Conservation (phyloP, 495 filamentous ascomycete species). For the Podospora comata region DNA sequence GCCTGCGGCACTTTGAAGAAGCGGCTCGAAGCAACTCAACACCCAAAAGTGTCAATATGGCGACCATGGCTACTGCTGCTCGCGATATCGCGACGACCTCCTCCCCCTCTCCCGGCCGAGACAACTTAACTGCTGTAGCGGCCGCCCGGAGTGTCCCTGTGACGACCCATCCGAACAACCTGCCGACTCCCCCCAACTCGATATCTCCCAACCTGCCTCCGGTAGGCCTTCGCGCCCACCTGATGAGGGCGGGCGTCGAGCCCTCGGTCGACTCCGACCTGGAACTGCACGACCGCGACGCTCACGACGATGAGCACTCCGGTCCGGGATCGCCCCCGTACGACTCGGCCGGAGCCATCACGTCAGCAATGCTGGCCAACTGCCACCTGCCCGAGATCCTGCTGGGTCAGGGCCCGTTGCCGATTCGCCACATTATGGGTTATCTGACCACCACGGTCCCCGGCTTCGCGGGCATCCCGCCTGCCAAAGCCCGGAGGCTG, state of each 20-base stretch:
- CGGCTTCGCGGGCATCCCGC: conserved; percentile 86
- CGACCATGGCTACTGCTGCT: conserved; percentile 57
- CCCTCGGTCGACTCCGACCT: conserved; percentile 78
- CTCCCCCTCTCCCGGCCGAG: conserved; percentile 50
- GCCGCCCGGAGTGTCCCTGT: conserved; percentile 57
- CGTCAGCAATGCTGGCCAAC: conserved; percentile 79
- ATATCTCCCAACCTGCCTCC: conserved; percentile 87
- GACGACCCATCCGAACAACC: conserved; percentile 60
- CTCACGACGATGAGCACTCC: conserved; percentile 53
- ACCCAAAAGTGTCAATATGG: conserved; percentile 50
- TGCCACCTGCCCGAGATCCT: conserved; percentile 90
- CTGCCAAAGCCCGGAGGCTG: conserved; percentile 84
- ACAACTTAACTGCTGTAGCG: conserved; percentile 61
- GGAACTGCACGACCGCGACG: conserved; percentile 77
- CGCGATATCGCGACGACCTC: conserved; percentile 66
- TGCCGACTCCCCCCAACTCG: conserved; percentile 94
- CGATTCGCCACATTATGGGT: conserved; percentile 92
- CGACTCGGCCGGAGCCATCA: conserved; percentile 80
- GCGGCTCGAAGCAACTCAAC: conserved; percentile 48
- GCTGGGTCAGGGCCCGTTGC: conserved; percentile 80
- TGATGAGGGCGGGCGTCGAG: conserved; percentile 57
- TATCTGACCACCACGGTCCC: conserved; percentile 90
- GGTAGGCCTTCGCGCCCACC: conserved; percentile 66
- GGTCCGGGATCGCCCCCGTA: conserved; percentile 49
- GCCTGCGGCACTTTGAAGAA: conserved; percentile 34